Conservation (phyloP, 2,329 filamentous ascomycete species). For the Emmonsiellopsis sp. region DNA sequence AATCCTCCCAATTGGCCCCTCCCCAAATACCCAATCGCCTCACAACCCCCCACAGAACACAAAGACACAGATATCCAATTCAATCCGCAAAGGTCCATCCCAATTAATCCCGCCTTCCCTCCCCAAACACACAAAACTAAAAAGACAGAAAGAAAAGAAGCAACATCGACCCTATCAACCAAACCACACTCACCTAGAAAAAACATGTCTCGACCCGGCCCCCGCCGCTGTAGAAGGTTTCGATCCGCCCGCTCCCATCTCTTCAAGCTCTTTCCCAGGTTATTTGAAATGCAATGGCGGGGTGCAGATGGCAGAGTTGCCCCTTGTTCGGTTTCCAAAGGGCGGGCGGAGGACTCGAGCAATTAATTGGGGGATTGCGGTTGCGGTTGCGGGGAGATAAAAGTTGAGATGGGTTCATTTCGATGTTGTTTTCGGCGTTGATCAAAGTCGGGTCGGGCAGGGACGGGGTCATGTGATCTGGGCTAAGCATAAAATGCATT, state of each 20-base stretch:
- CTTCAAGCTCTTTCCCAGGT: background rate
- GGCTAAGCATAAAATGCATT: no score
- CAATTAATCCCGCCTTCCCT: background rate
- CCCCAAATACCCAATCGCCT: no score
- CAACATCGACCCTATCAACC: background rate
- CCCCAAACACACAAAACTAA: background rate
- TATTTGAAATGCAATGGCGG: background rate
- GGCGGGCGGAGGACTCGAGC: background rate
- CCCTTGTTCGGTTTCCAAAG: background rate
- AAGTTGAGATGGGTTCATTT: no score
- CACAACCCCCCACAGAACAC: no score
- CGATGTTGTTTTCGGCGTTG: no score
- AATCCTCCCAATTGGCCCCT: no score
- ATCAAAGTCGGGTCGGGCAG: no score
- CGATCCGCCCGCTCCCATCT: conserved; percentile 54
- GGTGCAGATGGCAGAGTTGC: background rate
- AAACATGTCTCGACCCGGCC: conserved; percentile 47
- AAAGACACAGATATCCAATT: no score
- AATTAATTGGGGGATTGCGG: no score
- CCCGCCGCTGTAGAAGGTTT: conserved; percentile 44
- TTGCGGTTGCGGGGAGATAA: no score
- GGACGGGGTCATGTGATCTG: no score
- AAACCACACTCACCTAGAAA: conserved; percentile 45
- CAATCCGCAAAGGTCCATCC: background rate
- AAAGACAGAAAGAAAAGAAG: background rate